phyloP scores from a whole-genome alignment of 768 basidiomycete genomes.

The Pulveroboletus sp. region DNA sequence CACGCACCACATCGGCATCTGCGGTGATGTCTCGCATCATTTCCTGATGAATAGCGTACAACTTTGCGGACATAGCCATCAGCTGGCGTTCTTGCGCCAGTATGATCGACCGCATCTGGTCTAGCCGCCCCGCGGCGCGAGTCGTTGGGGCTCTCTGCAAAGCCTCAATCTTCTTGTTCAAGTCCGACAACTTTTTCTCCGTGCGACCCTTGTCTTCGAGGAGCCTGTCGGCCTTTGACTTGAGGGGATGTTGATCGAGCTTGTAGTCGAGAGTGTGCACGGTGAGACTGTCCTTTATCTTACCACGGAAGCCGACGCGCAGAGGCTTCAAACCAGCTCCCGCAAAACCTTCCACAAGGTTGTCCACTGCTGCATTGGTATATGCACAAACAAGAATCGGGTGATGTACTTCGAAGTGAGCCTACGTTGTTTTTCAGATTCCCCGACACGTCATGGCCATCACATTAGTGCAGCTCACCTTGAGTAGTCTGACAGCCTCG shows the following conservation, averaged over 20 bases:
- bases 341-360: slow-evolving; percentile 73
- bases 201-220: slow-evolving; percentile 36
- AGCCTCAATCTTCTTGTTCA: slow-evolving; percentile 25
- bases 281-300: slow-evolving; percentile 51
- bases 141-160: slow-evolving; percentile 14
- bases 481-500: slow-evolving; percentile 76
- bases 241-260: slow-evolving; percentile 56
- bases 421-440: slow-evolving; percentile 33
- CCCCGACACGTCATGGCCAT: background rate
- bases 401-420: slow-evolving; percentile 74
- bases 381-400: slow-evolving; percentile 91
- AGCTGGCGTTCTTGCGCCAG: slow-evolving; percentile 28
- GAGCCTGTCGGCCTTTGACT: slow-evolving; percentile 38
- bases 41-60: slow-evolving; percentile 51
- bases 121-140: slow-evolving; percentile 20
- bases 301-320: slow-evolving; percentile 64
- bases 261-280: slow-evolving; percentile 61
- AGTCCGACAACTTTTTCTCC: slow-evolving; percentile 18
- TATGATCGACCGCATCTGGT: slow-evolving; percentile 26
- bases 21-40: slow-evolving; percentile 63
- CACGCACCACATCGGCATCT: slow-evolving; percentile 68
- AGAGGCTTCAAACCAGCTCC: slow-evolving; percentile 62
- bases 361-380: slow-evolving; percentile 91
- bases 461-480: slow-evolving; percentile 36
- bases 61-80: slow-evolving; percentile 36